Percentiles rank a stretch among this genome's conserved stretches.
Evolutionary conservation across 2,329 filamentous ascomycete species (phyloP).

Genomic region (Diaporthe vaccinii): DNA sequence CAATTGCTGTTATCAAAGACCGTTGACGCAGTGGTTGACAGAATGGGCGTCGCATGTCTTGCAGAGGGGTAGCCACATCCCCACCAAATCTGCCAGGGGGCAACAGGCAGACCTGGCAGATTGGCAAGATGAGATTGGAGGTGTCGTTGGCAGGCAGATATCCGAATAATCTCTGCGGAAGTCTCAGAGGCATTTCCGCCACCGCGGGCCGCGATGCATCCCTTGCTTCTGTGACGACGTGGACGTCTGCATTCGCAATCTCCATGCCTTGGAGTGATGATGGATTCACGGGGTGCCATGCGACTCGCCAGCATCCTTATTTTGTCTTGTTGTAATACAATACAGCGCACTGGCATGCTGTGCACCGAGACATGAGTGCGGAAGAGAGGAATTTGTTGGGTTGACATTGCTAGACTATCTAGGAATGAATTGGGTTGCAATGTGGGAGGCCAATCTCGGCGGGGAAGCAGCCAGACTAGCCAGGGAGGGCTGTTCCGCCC

Average conservation of each 20-base stretch:
- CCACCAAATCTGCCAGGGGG: neutral
- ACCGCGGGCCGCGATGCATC: neutral
- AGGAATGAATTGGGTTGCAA: neutral
- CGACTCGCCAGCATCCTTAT: constrained; percentile 9
- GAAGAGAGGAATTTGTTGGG: constrained; percentile 24
- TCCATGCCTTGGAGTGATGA: constrained; percentile 4
- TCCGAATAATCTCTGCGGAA: neutral
- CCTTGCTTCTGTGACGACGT: constrained; percentile 20
- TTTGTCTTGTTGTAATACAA: constrained; percentile 25
- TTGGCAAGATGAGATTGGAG: neutral
- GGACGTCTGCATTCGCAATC: constrained; percentile 1
- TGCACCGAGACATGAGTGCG: constrained; percentile 24
- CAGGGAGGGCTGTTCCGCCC: constrained; percentile 22
- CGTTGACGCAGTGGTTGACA: neutral
- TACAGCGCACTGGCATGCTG: constrained; percentile 28
- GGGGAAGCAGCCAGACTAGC: neutral
- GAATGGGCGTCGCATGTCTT: neutral
- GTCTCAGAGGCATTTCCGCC: constrained; percentile 30
- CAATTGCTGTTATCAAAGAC: neutral
- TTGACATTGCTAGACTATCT: neutral
- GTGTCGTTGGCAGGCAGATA: neutral
- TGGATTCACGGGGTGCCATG: constrained; percentile 21
- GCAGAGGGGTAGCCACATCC: neutral
- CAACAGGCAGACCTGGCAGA: neutral
- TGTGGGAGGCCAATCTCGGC: neutral